Evolutionary conservation across 139 green algal genomes (phyloP).

Genomic region (Nannochloris sp.): DNA sequence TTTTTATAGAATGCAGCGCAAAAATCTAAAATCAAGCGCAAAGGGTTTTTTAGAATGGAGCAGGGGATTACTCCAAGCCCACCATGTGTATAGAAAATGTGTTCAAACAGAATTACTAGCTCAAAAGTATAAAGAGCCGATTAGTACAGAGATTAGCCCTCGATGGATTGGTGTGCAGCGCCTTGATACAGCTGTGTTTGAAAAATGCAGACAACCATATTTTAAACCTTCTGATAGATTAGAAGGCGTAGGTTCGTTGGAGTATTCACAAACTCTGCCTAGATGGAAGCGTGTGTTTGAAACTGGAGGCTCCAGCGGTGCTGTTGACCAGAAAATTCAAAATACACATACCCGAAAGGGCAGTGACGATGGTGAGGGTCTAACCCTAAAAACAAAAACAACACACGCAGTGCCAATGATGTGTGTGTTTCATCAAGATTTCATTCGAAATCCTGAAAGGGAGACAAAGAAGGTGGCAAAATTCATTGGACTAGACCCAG

Average conservation of each 20-base stretch:
- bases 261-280: background rate
- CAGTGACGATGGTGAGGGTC: too few relatives aligned
- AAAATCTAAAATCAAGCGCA: background rate
- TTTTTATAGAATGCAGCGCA: background rate
- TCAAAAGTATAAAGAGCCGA: background rate
- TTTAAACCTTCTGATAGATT: background rate
- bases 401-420: background rate
- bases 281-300: background rate
- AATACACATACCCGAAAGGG: too few relatives aligned
- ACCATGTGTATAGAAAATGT: background rate
- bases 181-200: background rate
- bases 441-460: background rate
- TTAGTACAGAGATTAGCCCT: background rate
- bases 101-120: background rate
- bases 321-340: too few relatives aligned
- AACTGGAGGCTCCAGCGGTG: too few relatives aligned
- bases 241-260: background rate
- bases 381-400: too few relatives aligned
- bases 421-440: background rate
- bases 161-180: background rate
- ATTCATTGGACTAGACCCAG: background rate
- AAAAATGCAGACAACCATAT: background rate
- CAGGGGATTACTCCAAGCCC: background rate
- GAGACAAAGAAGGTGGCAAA: background rate
- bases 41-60: background rate